These are phyloP conservation scores for Emericellopsis atlantica DNA, from an alignment of 2,329 filamentous ascomycete species.

Conservation along the genomic window DNA sequence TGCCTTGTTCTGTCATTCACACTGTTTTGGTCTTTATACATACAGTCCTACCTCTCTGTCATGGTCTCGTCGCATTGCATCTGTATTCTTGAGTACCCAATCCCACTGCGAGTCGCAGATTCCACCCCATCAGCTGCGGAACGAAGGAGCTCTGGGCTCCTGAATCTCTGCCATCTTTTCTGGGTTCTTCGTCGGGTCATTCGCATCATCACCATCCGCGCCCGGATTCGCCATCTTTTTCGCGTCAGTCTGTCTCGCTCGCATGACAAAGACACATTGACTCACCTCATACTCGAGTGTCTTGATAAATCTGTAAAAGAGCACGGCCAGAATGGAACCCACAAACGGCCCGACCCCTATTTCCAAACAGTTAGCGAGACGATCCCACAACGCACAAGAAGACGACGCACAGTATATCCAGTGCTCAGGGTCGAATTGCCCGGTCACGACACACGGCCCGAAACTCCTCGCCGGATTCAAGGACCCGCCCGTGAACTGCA, in stretches of 20 bases:
- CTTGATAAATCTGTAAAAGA: slow-evolving; percentile 26
- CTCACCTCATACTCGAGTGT: slow-evolving; percentile 23
- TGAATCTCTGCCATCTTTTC: slow-evolving; percentile 19
- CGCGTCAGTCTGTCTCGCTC: too few species aligned
- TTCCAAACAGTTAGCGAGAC: background rate
- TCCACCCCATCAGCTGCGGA: background rate
- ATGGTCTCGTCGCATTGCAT: too few species aligned
- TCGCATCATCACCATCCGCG: slow-evolving; percentile 27
- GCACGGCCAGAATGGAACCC: slow-evolving; percentile 19
- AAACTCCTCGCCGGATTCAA: slow-evolving; percentile 33
- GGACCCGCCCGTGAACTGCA: slow-evolving; percentile 34
- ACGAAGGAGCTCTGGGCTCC: background rate
- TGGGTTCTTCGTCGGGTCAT: slow-evolving; percentile 29
- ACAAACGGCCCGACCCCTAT: slow-evolving; percentile 19
- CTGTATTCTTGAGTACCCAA: too few species aligned
- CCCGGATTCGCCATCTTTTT: slow-evolving; percentile 30
- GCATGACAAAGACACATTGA: background rate
- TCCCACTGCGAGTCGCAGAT: too few species aligned
- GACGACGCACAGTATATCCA: slow-evolving; percentile 30
- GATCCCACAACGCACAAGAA: background rate
- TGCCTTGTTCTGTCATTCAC: too few species aligned
- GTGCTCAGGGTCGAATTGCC: slow-evolving; percentile 26
- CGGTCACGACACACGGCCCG: slow-evolving; percentile 29
- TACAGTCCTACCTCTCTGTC: too few species aligned
- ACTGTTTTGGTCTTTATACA: too few species aligned